Percentiles rank a stretch among this genome's conserved stretches.
These are phyloP conservation scores for Fraxinus anomala DNA, from an alignment of 257 asterid genomes.

Conservation along the genomic window DNA sequence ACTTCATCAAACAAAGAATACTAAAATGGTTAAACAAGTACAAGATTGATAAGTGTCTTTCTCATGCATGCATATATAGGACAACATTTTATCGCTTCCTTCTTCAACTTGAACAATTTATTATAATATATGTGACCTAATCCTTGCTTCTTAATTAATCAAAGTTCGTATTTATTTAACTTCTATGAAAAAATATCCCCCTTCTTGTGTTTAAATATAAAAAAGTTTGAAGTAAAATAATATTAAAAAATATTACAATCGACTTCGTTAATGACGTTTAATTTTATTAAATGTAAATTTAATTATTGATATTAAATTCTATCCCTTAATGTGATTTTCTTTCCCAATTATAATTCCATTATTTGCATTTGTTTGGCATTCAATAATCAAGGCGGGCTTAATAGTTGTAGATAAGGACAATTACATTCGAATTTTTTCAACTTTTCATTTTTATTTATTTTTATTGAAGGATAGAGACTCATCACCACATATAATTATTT, in stretches of 20 bases:
- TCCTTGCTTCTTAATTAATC: too few relatives aligned
- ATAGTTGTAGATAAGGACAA: not conserved
- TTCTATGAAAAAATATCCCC: not conserved
- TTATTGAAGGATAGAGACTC: not conserved
- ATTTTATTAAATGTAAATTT: too few relatives aligned
- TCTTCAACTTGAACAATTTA: not conserved
- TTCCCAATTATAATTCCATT: too few relatives aligned
- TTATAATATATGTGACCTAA: too few relatives aligned
- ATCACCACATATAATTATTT: not conserved
- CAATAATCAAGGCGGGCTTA: not conserved
- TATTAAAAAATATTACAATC: too few relatives aligned
- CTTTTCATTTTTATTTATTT: not conserved
- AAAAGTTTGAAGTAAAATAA: too few relatives aligned
- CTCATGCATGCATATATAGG: not conserved
- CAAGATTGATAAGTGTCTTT: not conserved
- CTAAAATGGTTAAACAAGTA: not conserved
- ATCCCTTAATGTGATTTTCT: too few relatives aligned
- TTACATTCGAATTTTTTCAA: not conserved
- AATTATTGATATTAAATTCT: too few relatives aligned
- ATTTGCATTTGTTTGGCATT: too few relatives aligned
- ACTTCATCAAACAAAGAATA: too few relatives aligned
- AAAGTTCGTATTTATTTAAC: not conserved
- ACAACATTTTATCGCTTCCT: not conserved
- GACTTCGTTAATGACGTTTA: too few relatives aligned
- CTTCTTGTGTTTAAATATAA: not conserved